phyloP scores from a whole-genome alignment of 495 filamentous ascomycete species.

The Cairneyella variabilis region DNA sequence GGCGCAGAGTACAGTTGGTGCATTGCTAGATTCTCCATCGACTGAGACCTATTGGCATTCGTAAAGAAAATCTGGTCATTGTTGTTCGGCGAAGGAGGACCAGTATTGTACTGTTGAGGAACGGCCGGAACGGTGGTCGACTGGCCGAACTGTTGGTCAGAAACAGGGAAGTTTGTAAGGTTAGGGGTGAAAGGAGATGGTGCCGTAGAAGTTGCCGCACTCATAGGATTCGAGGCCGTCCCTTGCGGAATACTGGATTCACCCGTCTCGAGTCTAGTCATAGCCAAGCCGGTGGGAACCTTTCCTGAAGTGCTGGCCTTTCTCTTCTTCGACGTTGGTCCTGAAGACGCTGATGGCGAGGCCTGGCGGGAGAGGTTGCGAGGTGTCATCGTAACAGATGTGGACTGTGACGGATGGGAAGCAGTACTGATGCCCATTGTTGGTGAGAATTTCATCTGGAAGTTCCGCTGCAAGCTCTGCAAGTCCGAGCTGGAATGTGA shows the following conservation, averaged over 20 bases:
- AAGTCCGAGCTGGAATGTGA: slow-evolving; percentile 46
- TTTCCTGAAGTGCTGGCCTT: slow-evolving; percentile 65
- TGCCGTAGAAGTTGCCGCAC: slow-evolving; percentile 35
- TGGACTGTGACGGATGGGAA: slow-evolving; percentile 28
- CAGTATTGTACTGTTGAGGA: slow-evolving; percentile 49
- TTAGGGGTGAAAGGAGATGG: slow-evolving; percentile 40
- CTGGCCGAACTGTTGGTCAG: slow-evolving; percentile 22
- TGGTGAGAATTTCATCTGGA: slow-evolving; percentile 32
- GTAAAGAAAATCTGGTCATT: slow-evolving; percentile 47
- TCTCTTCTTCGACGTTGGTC: slow-evolving; percentile 64
- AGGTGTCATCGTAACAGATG: slow-evolving; percentile 51
- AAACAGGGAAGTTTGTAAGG: slow-evolving; percentile 32
- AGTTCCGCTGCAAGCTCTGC: slow-evolving; percentile 46
- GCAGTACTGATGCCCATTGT: slow-evolving; percentile 33
- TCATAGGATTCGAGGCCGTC: slow-evolving; percentile 27
- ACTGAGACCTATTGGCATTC: slow-evolving; percentile 45
- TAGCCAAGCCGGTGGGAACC: slow-evolving; percentile 67
- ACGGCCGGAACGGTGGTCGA: slow-evolving; percentile 11
- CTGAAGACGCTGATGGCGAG: slow-evolving; percentile 59
- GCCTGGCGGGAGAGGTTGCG: slow-evolving; percentile 65
- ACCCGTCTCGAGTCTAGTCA: slow-evolving; percentile 69
- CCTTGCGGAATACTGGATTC: slow-evolving; percentile 30
- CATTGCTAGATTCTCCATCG: slow-evolving; percentile 51
- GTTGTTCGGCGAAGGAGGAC: slow-evolving; percentile 61
- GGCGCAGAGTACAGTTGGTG: slow-evolving; percentile 63